These are phyloP conservation scores for Spathaspora girioi DNA, from an alignment of 805 yeast genomes.

Conservation along the genomic window DNA sequence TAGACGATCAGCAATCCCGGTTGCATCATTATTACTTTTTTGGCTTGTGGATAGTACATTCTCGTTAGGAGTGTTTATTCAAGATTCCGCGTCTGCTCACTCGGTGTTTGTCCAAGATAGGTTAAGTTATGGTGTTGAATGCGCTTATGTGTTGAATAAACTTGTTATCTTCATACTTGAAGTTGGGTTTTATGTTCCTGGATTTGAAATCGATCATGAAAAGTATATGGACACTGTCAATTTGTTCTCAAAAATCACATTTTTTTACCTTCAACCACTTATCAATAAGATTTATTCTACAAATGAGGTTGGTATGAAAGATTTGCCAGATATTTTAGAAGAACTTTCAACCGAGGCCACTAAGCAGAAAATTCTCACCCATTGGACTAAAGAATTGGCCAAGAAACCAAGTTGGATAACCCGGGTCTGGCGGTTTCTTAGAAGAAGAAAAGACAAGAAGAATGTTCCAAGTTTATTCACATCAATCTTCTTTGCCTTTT, in stretches of 20 bases:
- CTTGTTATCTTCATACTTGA: constrained; percentile 13
- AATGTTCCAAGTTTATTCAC: constrained; percentile 8
- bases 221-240: constrained; percentile 18
- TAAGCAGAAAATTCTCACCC: constrained; percentile 13
- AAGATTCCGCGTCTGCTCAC: constrained; percentile 16
- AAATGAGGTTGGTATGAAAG: constrained; percentile 34
- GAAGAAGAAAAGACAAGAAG: constrained; percentile 8
- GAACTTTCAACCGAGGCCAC: constrained; percentile 15
- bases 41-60: constrained; percentile 25
- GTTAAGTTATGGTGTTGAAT: constrained; percentile 11
- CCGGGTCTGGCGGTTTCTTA: constrained; percentile 4
- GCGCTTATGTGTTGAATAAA: constrained; percentile 4
- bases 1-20: constrained; percentile 32
- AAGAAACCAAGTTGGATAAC: constrained; percentile 1
- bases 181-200: constrained; percentile 15
- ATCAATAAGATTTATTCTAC: constrained; percentile 20
- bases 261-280: constrained; percentile 25
- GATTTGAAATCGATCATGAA: constrained; percentile 23
- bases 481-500: constrained; percentile 12
- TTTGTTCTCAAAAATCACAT: constrained; percentile 19
- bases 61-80: constrained; percentile 12
- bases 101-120: constrained; percentile 13
- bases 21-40: constrained; percentile 35
- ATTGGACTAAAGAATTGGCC: constrained; percentile 19
- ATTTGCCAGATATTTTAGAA: constrained; percentile 54